Base-by-base conservation (phyloP, 805 yeast species). In the Maudiozyma pseudohumilis region DNA sequence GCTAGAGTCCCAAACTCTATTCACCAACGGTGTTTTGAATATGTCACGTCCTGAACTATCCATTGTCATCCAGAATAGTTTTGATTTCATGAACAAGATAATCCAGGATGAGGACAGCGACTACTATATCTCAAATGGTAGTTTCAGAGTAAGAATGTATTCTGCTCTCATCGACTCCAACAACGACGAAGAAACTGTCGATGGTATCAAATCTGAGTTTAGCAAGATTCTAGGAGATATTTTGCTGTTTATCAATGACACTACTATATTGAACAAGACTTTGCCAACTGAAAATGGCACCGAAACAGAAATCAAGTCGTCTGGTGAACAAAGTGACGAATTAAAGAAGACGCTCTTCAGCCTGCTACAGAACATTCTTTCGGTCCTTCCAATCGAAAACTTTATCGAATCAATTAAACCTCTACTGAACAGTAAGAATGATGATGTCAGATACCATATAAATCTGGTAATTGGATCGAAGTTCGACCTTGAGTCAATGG, bases 331-430 rank as follows among this genome's bases (percentile, higher is more conserved):
- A 13, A 47, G 47, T 15, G 36, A 19, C 15, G 64, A 60, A 25
- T 60, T 68, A 18, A 60, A 68, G 15, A 56, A 52, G 30, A 65
- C 63, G 24, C 60, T 79, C 37, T 75, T 75, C 53, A 68, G 65
- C 20, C 59, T 84, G 35, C 65, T 89, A 45, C 73, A 76, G 24
- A 74, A 73, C 46, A 63, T 79, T 44, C 63, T 89, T 41, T 75
- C 76, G 40, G 65, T 86, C 43, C 64, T 89, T 37, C 96, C 97
- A 22, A 72, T 87, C 45, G 70, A 70, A 43, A 72, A 75, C 46
- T 88, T 84, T 55, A 79, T 80, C 21, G 64, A 68, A 13, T 74
- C 94, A 2, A 69, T 82, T 18, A 62, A 70, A 20, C 63, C 66
- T 7, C 52, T 77, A 35, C 40, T 60, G 31, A 41, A 42, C 6